These are phyloP conservation scores for Eimeria necatrix DNA, from an alignment of 169 alveolate species.

Conservation along the genomic window DNA sequence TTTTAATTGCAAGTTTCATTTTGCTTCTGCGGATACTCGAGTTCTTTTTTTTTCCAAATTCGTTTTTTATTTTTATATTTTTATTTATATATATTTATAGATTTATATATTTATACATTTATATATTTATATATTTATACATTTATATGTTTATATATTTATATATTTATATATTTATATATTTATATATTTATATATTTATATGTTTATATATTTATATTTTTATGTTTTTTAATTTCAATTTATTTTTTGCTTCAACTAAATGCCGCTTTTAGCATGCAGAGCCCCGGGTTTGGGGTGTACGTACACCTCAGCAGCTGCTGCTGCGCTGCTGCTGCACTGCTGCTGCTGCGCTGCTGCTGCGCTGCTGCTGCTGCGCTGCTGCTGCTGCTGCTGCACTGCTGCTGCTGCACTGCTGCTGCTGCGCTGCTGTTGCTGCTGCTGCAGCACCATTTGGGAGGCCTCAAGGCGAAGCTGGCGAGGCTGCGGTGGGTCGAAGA, in stretches of 20 bases:
- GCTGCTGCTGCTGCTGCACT: neutral
- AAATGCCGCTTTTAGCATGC: too few relatives aligned
- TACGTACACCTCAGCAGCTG: too few relatives aligned
- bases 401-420: too few relatives aligned
- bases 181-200: neutral
- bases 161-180: neutral
- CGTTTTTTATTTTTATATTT: neutral
- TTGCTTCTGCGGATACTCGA: too few relatives aligned
- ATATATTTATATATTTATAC: neutral
- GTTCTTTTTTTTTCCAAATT: neutral
- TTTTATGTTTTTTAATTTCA: neutral
- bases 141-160: too few relatives aligned
- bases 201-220: neutral
- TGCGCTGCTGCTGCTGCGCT: too few relatives aligned
- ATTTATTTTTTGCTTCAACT: too few relatives aligned
- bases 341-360: too few relatives aligned
- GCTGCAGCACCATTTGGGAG: conserved; percentile 95
- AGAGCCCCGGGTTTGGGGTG: too few relatives aligned
- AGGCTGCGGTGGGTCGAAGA: conserved; percentile 86
- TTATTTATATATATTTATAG: neutral
- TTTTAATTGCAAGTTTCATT: too few relatives aligned
- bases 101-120: neutral
- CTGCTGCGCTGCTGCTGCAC: too few relatives aligned
- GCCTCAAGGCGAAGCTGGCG: conserved; percentile 98
- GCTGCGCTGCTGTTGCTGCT: too few relatives aligned